These are phyloP conservation scores for Pseudogymnoascus sp. DNA, from an alignment of 2,329 filamentous ascomycete species.

Conservation along the genomic window DNA sequence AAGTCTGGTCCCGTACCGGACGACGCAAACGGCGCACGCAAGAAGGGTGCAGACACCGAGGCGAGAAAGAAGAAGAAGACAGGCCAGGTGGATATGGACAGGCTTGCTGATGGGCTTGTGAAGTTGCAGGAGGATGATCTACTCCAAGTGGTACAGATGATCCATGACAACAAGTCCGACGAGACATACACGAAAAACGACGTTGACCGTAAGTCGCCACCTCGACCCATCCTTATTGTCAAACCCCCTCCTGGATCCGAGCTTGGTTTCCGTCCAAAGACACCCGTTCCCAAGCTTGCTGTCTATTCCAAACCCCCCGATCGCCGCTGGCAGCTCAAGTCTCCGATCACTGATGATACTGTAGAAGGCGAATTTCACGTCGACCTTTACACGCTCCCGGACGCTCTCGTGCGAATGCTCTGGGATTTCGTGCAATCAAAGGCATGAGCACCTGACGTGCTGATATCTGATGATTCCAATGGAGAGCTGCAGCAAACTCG, in stretches of 20 bases:
- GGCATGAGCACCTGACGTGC: slow-evolving; percentile 24
- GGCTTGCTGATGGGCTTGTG: slow-evolving; percentile 84
- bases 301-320: not conserved
- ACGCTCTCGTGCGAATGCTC: slow-evolving; percentile 80
- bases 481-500: not conserved
- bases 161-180: slow-evolving; percentile 91
- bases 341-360: slow-evolving; percentile 8
- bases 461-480: not conserved
- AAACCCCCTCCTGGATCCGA: not conserved
- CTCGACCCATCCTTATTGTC: not conserved
- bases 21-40: slow-evolving; percentile 56
- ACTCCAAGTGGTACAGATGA: slow-evolving; percentile 91
- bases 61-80: slow-evolving; percentile 71
- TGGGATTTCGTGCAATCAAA: slow-evolving; percentile 71
- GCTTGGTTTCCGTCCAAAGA: not conserved
- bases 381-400: slow-evolving; percentile 94
- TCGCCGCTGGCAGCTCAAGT: not conserved
- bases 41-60: slow-evolving; percentile 47
- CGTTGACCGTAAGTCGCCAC: slow-evolving; percentile 68
- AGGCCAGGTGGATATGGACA: slow-evolving; percentile 76
- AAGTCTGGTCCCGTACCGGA: slow-evolving; percentile 83
- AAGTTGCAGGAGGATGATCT: slow-evolving; percentile 90
- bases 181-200: slow-evolving; percentile 98
- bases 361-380: slow-evolving; percentile 94
- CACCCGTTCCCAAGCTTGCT: not conserved